phyloP scores from a whole-genome alignment of 352 stramenopile species.

The Globisporangium iwayamae region DNA sequence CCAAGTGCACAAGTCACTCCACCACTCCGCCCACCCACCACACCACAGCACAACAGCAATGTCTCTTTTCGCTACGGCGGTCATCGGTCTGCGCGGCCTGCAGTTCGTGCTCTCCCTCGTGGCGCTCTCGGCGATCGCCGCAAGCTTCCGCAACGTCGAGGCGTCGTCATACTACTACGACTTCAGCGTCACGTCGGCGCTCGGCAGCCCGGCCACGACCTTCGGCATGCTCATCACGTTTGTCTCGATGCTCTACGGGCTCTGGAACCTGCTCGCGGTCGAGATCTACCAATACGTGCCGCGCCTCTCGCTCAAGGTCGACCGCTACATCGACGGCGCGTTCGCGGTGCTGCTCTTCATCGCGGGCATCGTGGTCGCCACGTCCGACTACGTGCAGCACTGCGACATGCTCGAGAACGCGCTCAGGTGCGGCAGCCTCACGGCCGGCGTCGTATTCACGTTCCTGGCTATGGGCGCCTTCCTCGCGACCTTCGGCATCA shows the following conservation, averaged over 20 bases:
- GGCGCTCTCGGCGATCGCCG: slow-evolving; percentile 41
- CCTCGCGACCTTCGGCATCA: slow-evolving; percentile 31
- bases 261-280: slow-evolving; percentile 46
- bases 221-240: slow-evolving; percentile 65
- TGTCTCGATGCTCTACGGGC: slow-evolving; percentile 53
- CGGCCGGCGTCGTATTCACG: slow-evolving; percentile 39
- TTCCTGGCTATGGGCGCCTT: slow-evolving; percentile 41
- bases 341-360: slow-evolving; percentile 46
- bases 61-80: not conserved
- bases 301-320: slow-evolving; percentile 21
- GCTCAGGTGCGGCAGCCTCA: slow-evolving; percentile 51
- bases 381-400: slow-evolving; percentile 40
- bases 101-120: slow-evolving; percentile 63
- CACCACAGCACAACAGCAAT: not conserved
- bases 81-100: slow-evolving; percentile 21
- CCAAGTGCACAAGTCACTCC: not conserved
- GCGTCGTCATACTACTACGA: not conserved
- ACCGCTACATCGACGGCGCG: slow-evolving; percentile 33
- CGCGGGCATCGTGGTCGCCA: slow-evolving; percentile 45
- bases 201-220: slow-evolving; percentile 29
- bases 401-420: slow-evolving; percentile 27
- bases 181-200: slow-evolving; percentile 15
- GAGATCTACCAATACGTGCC: slow-evolving; percentile 41
- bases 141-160: slow-evolving; percentile 22
- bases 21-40: not conserved